phyloP scores from a whole-genome alignment of 2,329 filamentous ascomycete species.

The Botrytis sinoallii region DNA sequence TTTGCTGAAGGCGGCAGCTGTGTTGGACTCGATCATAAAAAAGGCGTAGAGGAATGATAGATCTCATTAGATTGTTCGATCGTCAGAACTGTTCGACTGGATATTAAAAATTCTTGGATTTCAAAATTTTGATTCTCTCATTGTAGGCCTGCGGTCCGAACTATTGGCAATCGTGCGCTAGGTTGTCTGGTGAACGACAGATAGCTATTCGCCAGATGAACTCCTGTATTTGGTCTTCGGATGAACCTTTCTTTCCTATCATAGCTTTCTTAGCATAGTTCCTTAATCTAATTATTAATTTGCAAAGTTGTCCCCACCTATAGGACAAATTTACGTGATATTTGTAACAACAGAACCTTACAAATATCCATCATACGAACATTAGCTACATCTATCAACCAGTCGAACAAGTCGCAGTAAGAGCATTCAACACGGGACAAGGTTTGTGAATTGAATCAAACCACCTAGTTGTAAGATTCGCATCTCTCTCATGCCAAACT shows the following conservation, averaged over 20 bases:
- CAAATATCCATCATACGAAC: background rate
- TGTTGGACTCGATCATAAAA: slow-evolving; percentile 28
- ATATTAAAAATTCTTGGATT: background rate
- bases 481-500: slow-evolving; percentile 35
- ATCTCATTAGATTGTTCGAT: background rate
- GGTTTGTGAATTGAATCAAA: background rate
- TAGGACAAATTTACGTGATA: background rate
- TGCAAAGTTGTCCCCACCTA: background rate
- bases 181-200: background rate
- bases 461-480: slow-evolving; percentile 8
- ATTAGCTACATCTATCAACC: background rate
- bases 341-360: background rate
- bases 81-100: background rate
- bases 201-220: background rate
- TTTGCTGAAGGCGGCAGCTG: slow-evolving; percentile 29
- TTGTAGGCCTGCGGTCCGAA: background rate
- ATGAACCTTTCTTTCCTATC: background rate
- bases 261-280: background rate
- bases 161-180: background rate
- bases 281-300: background rate
- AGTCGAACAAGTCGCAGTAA: background rate
- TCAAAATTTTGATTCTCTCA: background rate
- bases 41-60: background rate
- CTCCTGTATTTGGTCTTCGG: background rate
- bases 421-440: background rate